Evolutionary conservation across 176 grass and related monocot genomes (phyloP).

Genomic region (Hordeum marinum): DNA sequence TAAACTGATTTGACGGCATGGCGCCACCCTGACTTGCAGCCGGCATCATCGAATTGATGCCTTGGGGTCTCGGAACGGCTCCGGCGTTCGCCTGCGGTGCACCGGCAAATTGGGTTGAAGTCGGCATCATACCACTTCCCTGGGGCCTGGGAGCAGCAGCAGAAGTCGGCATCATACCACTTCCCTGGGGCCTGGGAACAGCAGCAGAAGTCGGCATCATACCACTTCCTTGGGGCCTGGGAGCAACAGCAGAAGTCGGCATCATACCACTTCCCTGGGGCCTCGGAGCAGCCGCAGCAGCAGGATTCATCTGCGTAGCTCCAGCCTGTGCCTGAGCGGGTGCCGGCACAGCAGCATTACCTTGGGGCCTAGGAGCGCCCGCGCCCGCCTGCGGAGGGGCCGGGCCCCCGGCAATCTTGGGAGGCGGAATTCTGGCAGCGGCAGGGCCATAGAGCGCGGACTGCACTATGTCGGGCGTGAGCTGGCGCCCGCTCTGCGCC

Average conservation of each 20-base stretch:
- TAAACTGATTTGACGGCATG: slow-evolving; percentile 52
- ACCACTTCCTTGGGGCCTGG: slow-evolving; percentile 35
- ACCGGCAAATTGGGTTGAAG: slow-evolving; percentile 40
- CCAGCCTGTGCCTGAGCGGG: slow-evolving; percentile 35
- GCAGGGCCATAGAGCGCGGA: slow-evolving; percentile 90
- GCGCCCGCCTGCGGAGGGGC: slow-evolving; percentile 36
- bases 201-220: slow-evolving; percentile 22
- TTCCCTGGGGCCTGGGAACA: slow-evolving; percentile 33
- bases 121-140: slow-evolving; percentile 21
- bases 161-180: slow-evolving; percentile 24
- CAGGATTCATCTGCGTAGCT: slow-evolving; percentile 35
- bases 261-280: slow-evolving; percentile 33
- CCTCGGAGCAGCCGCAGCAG: slow-evolving; percentile 16
- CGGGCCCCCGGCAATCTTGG: slow-evolving; percentile 56
- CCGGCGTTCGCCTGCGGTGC: slow-evolving; percentile 29
- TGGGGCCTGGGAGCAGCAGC: slow-evolving; percentile 32
- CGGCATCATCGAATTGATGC: slow-evolving; percentile 37
- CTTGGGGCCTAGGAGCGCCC: slow-evolving; percentile 44
- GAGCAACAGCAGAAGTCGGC: slow-evolving; percentile 13
- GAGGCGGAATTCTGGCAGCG: slow-evolving; percentile 79
- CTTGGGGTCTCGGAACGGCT: slow-evolving; percentile 39
- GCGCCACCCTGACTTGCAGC: slow-evolving; percentile 49
- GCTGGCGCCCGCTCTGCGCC: slow-evolving; percentile 86
- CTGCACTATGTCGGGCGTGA: slow-evolving; percentile 88
- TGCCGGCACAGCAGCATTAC: slow-evolving; percentile 1